Evolutionary conservation across 441 rosid genomes (phyloP).

Genomic region (Mallotus japonicus): DNA sequence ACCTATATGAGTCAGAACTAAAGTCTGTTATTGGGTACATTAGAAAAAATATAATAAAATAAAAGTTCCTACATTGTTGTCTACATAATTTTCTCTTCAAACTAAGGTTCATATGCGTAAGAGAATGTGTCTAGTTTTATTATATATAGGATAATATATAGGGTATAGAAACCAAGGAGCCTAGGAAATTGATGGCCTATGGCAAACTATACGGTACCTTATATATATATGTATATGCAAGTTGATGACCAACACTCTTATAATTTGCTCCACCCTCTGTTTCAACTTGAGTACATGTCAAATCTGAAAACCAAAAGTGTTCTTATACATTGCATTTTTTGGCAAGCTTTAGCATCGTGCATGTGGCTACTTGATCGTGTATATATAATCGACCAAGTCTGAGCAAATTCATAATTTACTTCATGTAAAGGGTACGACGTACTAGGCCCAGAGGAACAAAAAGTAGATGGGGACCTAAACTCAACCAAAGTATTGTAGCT

Average conservation of each 20-base stretch:
- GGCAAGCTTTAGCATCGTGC: not conserved
- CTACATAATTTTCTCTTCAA: not conserved
- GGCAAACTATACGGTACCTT: not conserved
- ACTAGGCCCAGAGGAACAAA: not conserved
- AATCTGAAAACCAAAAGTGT: not conserved
- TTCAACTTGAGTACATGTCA: not conserved
- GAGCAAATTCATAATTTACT: not conserved
- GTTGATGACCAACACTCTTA: slow-evolving; percentile 4
- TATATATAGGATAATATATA: not conserved
- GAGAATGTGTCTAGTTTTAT: not conserved
- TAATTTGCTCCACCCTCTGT: not conserved
- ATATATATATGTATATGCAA: not conserved
- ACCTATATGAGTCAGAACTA: slow-evolving; percentile 16
- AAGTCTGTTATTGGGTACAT: slow-evolving; percentile 7
- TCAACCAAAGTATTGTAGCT: not conserved
- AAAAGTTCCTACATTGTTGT: no score
- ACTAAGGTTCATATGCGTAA: not conserved
- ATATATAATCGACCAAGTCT: not conserved
- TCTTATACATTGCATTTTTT: not conserved
- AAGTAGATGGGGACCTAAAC: not conserved
- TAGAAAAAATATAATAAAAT: no score
- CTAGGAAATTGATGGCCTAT: slow-evolving; percentile 4
- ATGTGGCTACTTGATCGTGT: not conserved
- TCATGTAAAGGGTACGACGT: not conserved
- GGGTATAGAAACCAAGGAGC: not conserved